Evolutionary conservation across 257 asterid genomes (phyloP).

Genomic region (Nicotiana obtusifolia): DNA sequence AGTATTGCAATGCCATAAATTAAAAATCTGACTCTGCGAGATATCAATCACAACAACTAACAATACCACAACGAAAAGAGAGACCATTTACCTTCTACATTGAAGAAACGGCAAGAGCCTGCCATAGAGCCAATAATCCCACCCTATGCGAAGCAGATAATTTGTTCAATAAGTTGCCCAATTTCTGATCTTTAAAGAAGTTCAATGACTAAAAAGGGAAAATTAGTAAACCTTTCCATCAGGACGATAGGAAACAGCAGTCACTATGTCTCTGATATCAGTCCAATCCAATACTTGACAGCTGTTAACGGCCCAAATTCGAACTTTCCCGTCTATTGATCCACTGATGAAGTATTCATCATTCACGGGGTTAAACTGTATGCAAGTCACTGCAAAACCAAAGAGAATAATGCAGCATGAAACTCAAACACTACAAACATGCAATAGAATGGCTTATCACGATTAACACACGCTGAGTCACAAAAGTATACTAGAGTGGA

Average conservation of each 20-base stretch:
- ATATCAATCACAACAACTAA: background rate
- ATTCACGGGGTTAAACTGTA: slow-evolving; percentile 69
- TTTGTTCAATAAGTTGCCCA: background rate
- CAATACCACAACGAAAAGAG: background rate
- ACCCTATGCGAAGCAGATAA: slow-evolving; percentile 43
- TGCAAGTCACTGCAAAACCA: slow-evolving; percentile 69
- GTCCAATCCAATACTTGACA: slow-evolving; percentile 82
- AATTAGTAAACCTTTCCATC: slow-evolving; percentile 66
- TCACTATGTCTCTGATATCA: slow-evolving; percentile 74
- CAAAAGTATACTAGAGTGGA: background rate
- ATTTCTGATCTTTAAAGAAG: background rate
- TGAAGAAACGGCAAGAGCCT: slow-evolving; percentile 69
- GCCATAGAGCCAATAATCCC: slow-evolving; percentile 74
- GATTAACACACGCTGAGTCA: background rate
- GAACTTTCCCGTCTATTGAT: slow-evolving; percentile 90
- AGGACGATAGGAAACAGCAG: slow-evolving; percentile 81
- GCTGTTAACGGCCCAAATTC: slow-evolving; percentile 65
- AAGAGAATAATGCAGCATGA: background rate
- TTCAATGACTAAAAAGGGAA: background rate
- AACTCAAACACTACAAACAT: background rate
- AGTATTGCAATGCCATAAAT: background rate
- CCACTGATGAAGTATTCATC: slow-evolving; percentile 86
- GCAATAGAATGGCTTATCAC: background rate
- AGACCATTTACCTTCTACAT: slow-evolving; percentile 49
- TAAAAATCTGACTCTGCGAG: background rate